Evolutionary conservation across 2,329 filamentous ascomycete genomes (phyloP).

Genomic region (Aureobasidium sp.): DNA sequence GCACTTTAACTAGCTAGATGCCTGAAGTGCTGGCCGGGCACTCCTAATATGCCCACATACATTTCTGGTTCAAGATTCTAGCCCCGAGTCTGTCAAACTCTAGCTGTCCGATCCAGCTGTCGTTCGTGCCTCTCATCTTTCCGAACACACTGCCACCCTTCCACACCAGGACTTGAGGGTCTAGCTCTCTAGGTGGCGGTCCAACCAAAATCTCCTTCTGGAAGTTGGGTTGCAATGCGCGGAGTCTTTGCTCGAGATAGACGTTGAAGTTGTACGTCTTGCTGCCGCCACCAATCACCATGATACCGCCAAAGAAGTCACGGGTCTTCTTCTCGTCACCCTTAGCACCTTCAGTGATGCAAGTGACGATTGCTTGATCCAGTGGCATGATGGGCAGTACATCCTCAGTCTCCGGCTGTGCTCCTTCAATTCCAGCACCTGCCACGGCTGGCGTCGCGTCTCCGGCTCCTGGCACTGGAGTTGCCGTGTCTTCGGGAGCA

Average conservation of each 20-base stretch:
- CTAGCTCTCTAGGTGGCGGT: constrained; percentile 78
- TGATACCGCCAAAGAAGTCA: constrained; percentile 82
- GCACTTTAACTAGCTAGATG: too few species aligned
- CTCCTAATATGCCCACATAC: constrained; percentile 50
- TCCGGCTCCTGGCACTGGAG: constrained; percentile 46
- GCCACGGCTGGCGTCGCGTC: constrained; percentile 36
- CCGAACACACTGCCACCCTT: constrained; percentile 97
- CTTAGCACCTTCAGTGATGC: constrained; percentile 76
- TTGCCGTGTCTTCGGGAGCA: constrained; percentile 62
- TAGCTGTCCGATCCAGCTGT: constrained; percentile 82
- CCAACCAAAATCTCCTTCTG: constrained; percentile 60
- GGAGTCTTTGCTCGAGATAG: constrained; percentile 75
- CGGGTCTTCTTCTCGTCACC: constrained; percentile 88
- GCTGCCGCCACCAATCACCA: constrained; percentile 79
- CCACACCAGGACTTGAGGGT: constrained; percentile 93
- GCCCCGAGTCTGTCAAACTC: constrained; percentile 84
- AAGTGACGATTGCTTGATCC: constrained; percentile 82
- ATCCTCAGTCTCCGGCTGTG: constrained; percentile 48
- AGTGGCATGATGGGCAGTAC: constrained; percentile 75
- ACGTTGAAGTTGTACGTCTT: constrained; percentile 72
- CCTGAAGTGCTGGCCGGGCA: too few species aligned
- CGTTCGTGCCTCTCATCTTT: constrained; percentile 75
- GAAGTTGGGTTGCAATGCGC: constrained; percentile 53
- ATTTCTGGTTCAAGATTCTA: constrained; percentile 77
- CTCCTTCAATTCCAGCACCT: constrained; percentile 39